Evolutionary conservation across 2,329 filamentous ascomycete species (phyloP), one percentile per base, ranked within the genome.

Genomic region (Rhynchosporium graminicola): DNA sequence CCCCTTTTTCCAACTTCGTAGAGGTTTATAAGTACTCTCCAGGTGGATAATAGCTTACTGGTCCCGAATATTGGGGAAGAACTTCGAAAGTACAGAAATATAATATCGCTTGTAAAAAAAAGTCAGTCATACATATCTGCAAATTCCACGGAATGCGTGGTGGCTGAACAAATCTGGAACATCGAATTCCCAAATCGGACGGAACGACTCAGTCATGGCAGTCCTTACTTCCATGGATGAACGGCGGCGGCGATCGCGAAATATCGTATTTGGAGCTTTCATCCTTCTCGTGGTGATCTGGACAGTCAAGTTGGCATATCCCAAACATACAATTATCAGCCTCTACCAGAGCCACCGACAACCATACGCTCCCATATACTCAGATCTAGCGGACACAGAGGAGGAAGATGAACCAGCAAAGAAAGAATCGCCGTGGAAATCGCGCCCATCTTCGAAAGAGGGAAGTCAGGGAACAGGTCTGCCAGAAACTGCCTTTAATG

Each of bases 211-310:
- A 61, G 36, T 1, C 29, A 68, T 67, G 66, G 40, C 62, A 9
- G 46, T 47, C 15, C 43, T 62, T 26, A 59, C 42, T 26, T 50
- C 62, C 10, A 15, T 66, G 38, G 71, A 73, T 42, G 66, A 69
- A 20, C 67, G 66, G n/a, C 63, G 61, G 42, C 68, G 70, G 45
- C 68, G 57, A 61, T 67, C 64, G 33, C 65, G 67, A 28, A 70
- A 70, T 29, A 65, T 71, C 36, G 40, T 72, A 12, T 62, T 70
- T 20, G 55, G 63, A 26, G 66, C 71, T 3, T 65, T 72, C 51
- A 7, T 68, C 12, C 36, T 69, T 10, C 67, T 73, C 13, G 45
- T 73, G 26, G 13, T 68, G 7, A 65, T 72, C 28, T 73, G 69
- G 69, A 67, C 62, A 1, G 33, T 70, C 29, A 71, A 71, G 38